phyloP scores from a whole-genome alignment of 257 asterid species.

The Echium plantagineum region DNA sequence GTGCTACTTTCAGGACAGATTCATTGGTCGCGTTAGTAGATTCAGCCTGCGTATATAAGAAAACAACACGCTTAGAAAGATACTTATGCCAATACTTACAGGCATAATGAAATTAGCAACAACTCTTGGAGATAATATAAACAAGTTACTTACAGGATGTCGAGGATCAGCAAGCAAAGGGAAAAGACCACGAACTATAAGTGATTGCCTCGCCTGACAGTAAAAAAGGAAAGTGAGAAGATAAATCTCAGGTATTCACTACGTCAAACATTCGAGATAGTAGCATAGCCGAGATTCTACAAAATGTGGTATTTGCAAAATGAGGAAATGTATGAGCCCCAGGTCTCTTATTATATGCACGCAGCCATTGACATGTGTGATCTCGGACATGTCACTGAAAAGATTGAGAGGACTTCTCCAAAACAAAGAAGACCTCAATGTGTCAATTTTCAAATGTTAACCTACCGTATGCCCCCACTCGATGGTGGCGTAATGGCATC shows the following conservation, averaged over 20 bases:
- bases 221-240: not conserved
- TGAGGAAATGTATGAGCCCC: too few relatives aligned
- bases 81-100: not conserved
- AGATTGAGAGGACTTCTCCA: too few relatives aligned
- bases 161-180: conserved; percentile 98
- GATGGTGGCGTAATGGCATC: too few relatives aligned
- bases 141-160: conserved; percentile 54
- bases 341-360: too few relatives aligned
- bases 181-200: conserved; percentile 84
- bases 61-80: not conserved
- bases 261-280: not conserved
- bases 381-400: too few relatives aligned
- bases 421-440: too few relatives aligned
- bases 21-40: conserved; percentile 55
- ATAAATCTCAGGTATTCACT: not conserved
- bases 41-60: conserved; percentile 41
- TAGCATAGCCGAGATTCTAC: too few relatives aligned
- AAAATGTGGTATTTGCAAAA: too few relatives aligned
- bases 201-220: conserved; percentile 86
- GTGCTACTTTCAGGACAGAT: conserved; percentile 58
- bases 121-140: not conserved
- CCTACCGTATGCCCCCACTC: too few relatives aligned
- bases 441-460: too few relatives aligned
- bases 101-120: not conserved
- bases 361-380: too few relatives aligned